Base-by-base conservation (phyloP, 441 rosid genomes). In the Bocquillonia castaneifolia region DNA sequence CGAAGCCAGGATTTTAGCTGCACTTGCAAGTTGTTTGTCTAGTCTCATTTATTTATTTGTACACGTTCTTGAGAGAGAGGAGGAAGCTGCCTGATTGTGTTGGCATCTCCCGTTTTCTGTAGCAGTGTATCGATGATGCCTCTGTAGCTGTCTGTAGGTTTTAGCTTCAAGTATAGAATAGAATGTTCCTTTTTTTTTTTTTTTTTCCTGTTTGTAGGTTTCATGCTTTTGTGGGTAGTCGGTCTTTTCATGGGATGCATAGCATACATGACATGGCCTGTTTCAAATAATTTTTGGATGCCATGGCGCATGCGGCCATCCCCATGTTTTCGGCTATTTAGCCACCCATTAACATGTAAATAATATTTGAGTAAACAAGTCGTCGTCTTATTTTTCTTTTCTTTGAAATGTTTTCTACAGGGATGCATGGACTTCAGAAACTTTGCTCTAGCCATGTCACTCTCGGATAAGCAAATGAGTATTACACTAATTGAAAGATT, bases 291-390 rank as follows among this genome's bases (percentile, higher is more conserved):
- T 59, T 42, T 47, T 52, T 18, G 42, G 51, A n/a, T 28, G 60
- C 54, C 44, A 53, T 52, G 53, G n/a, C n/a, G n/a, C n/a, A n/a
- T n/a, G n/a, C n/a, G n/a, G n/a, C n/a, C n/a, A n/a, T n/a, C n/a
- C 54, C 54, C 54, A 50, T 50, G 25, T 50, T 50, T 34, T 10
- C 34, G 36, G 36, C 48, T 32, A 26, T 68, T 15, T 18, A 29
- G 28, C 59, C 52, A 36, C 58, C n/a, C 18, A 59, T 50, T 47
- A 25, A 59, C 57, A 4, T 68, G 58, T 67, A 67, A 67, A 57
- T 67, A 34, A 7, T 36, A 20, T 59, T 13, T 10, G 25, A 45
- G 39, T 20, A 26, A 56, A 45, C 39, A 55, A 25, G 7, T 15
- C n/a, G n/a, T n/a, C n/a, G n/a, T n/a, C n/a, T 4, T 1, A 0